These are phyloP conservation scores for Rhodomyrtus tomentosa DNA, from an alignment of 345 rosid genomes.

Conservation along the genomic window DNA sequence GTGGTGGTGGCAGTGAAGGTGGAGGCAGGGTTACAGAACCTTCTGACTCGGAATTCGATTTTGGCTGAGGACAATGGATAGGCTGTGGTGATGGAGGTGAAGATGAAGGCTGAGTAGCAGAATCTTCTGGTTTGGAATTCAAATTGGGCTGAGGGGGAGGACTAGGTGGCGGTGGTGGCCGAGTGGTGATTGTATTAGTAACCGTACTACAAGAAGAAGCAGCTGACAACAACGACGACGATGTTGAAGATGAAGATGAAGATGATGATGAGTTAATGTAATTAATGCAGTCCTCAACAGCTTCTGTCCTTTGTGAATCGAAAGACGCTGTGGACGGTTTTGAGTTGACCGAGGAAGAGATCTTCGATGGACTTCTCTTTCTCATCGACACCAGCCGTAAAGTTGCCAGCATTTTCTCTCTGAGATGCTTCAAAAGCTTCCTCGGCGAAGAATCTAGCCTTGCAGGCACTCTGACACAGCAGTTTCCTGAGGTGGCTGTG, in stretches of 20 bases:
- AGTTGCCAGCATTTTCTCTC: slow-evolving; percentile 29
- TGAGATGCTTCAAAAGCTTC: slow-evolving; percentile 35
- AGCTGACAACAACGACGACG: slow-evolving; percentile 17
- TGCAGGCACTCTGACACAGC: slow-evolving; percentile 40
- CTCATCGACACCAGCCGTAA: slow-evolving; percentile 20
- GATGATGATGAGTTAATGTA: slow-evolving; percentile 43
- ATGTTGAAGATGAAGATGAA: slow-evolving; percentile 39
- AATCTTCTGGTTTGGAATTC: background rate
- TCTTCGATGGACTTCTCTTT: slow-evolving; percentile 25
- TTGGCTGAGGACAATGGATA: background rate
- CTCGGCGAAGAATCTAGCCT: slow-evolving; percentile 19
- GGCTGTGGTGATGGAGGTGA: background rate
- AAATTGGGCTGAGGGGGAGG: background rate
- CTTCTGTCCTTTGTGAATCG: slow-evolving; percentile 52
- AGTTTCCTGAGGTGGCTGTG: slow-evolving; percentile 1
- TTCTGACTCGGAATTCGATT: background rate
- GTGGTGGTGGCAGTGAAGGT: background rate
- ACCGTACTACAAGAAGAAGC: slow-evolving; percentile 3
- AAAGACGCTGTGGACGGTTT: slow-evolving; percentile 13
- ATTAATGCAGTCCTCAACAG: slow-evolving; percentile 75
- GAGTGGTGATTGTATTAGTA: background rate
- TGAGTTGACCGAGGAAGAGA: slow-evolving; percentile 24
- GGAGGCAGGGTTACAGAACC: background rate
- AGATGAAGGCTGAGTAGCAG: background rate
- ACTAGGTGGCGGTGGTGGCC: background rate